Evolutionary conservation across 257 asterid genomes (phyloP).

Genomic region (Gentiana macrophylla): DNA sequence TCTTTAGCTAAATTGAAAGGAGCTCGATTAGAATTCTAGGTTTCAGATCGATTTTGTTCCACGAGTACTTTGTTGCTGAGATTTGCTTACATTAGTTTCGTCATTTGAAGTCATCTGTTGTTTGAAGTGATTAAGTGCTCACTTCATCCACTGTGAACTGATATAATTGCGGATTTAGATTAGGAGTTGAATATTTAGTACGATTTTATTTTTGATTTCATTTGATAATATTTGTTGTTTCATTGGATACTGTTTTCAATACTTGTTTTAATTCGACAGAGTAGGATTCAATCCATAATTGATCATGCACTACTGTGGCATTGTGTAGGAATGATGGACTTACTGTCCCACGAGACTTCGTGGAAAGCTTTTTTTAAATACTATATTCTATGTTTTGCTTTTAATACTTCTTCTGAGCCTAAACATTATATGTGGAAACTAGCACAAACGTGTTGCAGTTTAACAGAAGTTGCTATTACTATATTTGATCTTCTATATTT

Average conservation of each 20-base stretch:
- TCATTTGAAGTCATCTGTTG: background rate
- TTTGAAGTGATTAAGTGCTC: background rate
- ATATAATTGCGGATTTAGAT: background rate
- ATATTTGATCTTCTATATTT: background rate
- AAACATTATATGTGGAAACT: too few species aligned
- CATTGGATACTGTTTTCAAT: background rate
- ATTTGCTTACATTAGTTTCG: constrained; percentile 2
- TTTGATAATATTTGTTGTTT: background rate
- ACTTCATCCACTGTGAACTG: too few species aligned
- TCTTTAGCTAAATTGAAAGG: background rate
- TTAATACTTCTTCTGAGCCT: too few species aligned
- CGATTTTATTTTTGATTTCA: background rate
- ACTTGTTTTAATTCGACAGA: too few species aligned
- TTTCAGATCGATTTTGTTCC: constrained; percentile 34
- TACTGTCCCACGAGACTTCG: too few species aligned
- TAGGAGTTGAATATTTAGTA: background rate
- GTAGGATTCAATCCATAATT: too few species aligned
- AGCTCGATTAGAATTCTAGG: constrained; percentile 20
- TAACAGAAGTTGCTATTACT: too few species aligned
- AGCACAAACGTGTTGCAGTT: too few species aligned
- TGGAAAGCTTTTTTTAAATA: too few species aligned
- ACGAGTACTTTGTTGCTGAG: constrained; percentile 3
- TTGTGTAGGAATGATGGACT: too few species aligned
- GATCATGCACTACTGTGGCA: too few species aligned
- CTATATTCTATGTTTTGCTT: too few species aligned